These are phyloP conservation scores for Karstenula rhodostoma DNA, from an alignment of 2,329 filamentous ascomycete species.

Conservation along the genomic window DNA sequence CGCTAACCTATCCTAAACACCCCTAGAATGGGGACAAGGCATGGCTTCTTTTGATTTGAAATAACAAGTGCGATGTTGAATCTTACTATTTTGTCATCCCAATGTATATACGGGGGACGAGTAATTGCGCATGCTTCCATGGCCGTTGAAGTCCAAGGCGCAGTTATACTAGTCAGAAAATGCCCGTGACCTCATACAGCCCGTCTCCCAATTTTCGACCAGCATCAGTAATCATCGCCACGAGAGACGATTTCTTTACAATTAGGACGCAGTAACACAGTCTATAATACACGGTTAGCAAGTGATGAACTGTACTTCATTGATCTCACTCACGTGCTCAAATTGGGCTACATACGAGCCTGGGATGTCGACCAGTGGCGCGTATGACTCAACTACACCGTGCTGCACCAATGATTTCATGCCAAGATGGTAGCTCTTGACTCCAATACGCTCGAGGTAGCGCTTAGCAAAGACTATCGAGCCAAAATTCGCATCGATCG, in stretches of 20 bases:
- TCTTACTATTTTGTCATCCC: background rate
- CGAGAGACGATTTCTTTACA: slow-evolving; percentile 89
- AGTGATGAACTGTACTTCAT: background rate
- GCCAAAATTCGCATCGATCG: slow-evolving; percentile 95
- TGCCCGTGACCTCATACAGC: background rate
- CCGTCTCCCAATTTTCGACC: too few relatives aligned
- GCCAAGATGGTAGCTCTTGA: slow-evolving; percentile 89
- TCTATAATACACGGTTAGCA: slow-evolving; percentile 23
- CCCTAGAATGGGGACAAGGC: background rate
- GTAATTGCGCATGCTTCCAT: background rate
- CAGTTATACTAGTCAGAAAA: background rate
- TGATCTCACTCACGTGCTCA: slow-evolving; percentile 77
- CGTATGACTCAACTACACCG: slow-evolving; percentile 88
- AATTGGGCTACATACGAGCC: slow-evolving; percentile 93
- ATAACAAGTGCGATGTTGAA: background rate
- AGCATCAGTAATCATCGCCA: slow-evolving; percentile 78
- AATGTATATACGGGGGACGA: background rate
- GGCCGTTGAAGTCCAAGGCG: slow-evolving; percentile 4
- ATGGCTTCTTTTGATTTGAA: background rate
- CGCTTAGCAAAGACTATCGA: slow-evolving; percentile 88
- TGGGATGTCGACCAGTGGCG: slow-evolving; percentile 86
- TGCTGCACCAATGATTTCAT: slow-evolving; percentile 83
- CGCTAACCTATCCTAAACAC: too few relatives aligned
- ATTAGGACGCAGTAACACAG: slow-evolving; percentile 41
- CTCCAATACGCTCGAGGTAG: slow-evolving; percentile 86